Base-by-base conservation (phyloP, 768 basidiomycete genomes). In the Russula olivacea region DNA sequence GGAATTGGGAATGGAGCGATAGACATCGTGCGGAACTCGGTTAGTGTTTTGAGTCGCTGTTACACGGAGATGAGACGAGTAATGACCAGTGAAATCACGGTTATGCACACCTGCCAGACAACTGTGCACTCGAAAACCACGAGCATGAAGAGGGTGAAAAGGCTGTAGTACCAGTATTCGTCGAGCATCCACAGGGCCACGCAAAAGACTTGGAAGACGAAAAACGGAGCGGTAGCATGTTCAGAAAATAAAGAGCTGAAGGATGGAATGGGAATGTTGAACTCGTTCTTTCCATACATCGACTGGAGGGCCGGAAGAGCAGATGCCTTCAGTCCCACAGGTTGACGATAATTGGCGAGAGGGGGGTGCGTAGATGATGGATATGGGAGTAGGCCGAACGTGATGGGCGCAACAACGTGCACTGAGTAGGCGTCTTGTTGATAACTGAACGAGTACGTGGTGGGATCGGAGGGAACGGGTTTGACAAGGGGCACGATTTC, bases 131-230 rank as follows among this genome's bases (percentile, higher is more conserved):
- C 97, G 72, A 99, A 99, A 66, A 97, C 89, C 52, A 99, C 77
- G 40, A 99, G 80, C 97, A 99, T 99, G 83, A 99, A 98, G 28
- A 95, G 80, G 2, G 97, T 98, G 77, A 99, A 99, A 45, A 99
- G 74, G 60, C 90, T 89, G 79, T 98, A 99, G 74, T 97, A 98
- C 95, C 94, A 98, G 74, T 98, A 99, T 73, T 98, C 97, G 70
- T 99, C 97, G 69, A 99, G 75, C 72, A 90, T 93, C 97, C 97
- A 99, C 11, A 99, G 78, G 0, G 91, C 93, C 1, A 98, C 97
- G 66, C 97, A 98, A 76, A 99, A 98, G 19, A 98, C 76, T 76
- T 99, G 97, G 76, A 99, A 99, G 30, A 99, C 97, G 74, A 99
- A 99, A 82, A 99, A 99, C 0, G 97, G 97, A 0, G 97, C 97